Evolutionary conservation across 768 basidiomycete species (phyloP), one percentile per base, ranked within the genome.

Genomic region (Xerocomellus chrysenteron): DNA sequence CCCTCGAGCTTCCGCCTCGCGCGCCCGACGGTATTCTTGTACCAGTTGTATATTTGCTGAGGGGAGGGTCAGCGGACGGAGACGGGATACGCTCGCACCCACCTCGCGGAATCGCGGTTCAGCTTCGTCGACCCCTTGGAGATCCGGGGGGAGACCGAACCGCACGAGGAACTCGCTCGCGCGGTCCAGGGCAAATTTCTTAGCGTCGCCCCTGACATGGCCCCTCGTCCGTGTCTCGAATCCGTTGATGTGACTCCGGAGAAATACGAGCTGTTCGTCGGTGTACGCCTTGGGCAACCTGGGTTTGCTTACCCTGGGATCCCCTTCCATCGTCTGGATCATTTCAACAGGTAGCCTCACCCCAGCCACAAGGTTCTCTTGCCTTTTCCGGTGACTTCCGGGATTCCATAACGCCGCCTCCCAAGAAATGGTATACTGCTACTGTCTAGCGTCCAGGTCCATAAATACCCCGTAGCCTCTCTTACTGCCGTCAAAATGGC

Each of bases 11-110:
- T 84, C 46, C 83, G 75, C 52, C 83, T 75, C 8, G 80, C 82
- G 33, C 85, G 76, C 7, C 84, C 85, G 52, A 84, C 80, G 17
- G 85, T 85, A 68, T 86, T 86, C 73, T 86, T 86, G 73, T 84
- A 86, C 85, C 85, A 87, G 62, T 85, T 86, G 74, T 86, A 86
- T 55, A 86, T 83, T 80, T 85, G 83, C 84, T 85, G 37, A 5
- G 21, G 10, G 4, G 26, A 36, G 30, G 19, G 26, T 45, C 6
- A 33, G 60, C 21, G 1, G 30, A 4, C 2, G 19, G 19, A 24
- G 36, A 13, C 24, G 2, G 30, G 33, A 17, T 24, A n/a, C 4
- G 8, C 5, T n/a, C 11, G 40, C 35, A 47, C 72, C 39, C 64
- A 82, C 84, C 80, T 86, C 85, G 61, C 80, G 81, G 67, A 85